Base-by-base conservation (phyloP, 139 green algal species). In the Picochlorum sp. region DNA sequence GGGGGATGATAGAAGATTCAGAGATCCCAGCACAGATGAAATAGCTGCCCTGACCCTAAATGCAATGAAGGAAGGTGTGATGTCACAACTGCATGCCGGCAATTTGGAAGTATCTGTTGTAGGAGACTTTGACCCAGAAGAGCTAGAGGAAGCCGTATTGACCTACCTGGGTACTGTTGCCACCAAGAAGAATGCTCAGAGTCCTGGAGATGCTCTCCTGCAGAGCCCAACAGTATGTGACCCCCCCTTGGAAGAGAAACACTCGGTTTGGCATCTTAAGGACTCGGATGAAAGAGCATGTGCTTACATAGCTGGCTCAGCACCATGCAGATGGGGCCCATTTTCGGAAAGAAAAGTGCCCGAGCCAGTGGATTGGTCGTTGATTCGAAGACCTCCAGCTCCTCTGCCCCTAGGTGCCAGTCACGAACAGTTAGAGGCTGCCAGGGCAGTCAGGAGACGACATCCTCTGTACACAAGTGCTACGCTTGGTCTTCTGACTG, bases 221-320 rank as follows among this genome's bases (percentile, higher is more conserved):
- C 33, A 37, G 10, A 41, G 66, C 28, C 28, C 56, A 40, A 22
- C 25, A 2, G 66, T 83, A 53, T 55, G 60, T 12, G 29, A 67
- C 36, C 68, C 77, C 18, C 63, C 74, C 2, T 29, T 64, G n/a
- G 31, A 63, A 26, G 22, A 79, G 44, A 75, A 74, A 14, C 73
- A 83, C 47, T 61, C 69, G 40, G 65, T 60, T 0, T 91, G 83
- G 83, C 85, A 94, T 63, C 70, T 89, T 18, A 77, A 83, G 70
- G 76, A 69, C 77, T 90, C 77, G 13, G 93, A 99, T 59, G 90
- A 99, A 78, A 73, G 93, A 14, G 93, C 92, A 3, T 82, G 72
- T 44, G 91, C 89, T 6, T 95, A 93, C 82, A 86, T 98, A 35
- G 79, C 78, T 16, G 89, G 88, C n/a, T 55, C 69, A 5, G 88